phyloP scores from a whole-genome alignment of 768 basidiomycete genomes.

The Agaricus subrufescens region DNA sequence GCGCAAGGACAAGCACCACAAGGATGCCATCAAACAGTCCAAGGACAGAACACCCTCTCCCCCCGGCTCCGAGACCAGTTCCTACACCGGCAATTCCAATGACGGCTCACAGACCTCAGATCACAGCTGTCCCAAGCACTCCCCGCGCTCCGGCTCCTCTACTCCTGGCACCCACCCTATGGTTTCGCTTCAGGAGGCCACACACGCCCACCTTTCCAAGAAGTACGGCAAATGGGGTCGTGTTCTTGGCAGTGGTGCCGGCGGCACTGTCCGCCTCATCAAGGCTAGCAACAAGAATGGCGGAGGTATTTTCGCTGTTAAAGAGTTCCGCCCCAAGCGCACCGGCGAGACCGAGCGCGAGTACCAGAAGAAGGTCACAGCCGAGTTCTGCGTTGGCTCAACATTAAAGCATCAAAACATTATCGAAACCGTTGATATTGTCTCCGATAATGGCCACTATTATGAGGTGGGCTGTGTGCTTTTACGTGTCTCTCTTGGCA shows the following conservation, averaged over 20 bases:
- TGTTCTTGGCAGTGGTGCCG: slow-evolving; percentile 91
- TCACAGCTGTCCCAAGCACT: slow-evolving; percentile 11
- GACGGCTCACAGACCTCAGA: slow-evolving; percentile 17
- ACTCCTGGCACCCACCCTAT: slow-evolving; percentile 28
- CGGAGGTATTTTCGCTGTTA: slow-evolving; percentile 88
- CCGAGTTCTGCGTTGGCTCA: slow-evolving; percentile 96
- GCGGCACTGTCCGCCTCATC: slow-evolving; percentile 97
- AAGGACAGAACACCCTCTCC: slow-evolving; percentile 42
- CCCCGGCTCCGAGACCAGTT: slow-evolving; percentile 16
- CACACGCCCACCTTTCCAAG: slow-evolving; percentile 90
- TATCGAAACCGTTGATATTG: slow-evolving; percentile 97
- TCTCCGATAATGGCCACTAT: slow-evolving; percentile 95
- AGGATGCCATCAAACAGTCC: slow-evolving; percentile 31
- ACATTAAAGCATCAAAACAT: slow-evolving; percentile 93
- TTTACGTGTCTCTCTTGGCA: slow-evolving; percentile 9
- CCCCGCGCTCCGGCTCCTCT: slow-evolving; percentile 19
- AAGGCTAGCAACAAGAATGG: slow-evolving; percentile 81
- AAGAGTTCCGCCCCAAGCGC: slow-evolving; percentile 92
- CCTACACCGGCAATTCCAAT: slow-evolving; percentile 20
- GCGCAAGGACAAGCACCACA: slow-evolving; percentile 8
- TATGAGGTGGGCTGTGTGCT: slow-evolving; percentile 73
- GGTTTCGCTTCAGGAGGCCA: slow-evolving; percentile 71
- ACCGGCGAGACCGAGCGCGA: slow-evolving; percentile 89
- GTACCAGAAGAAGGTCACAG: slow-evolving; percentile 99
- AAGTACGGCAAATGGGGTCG: slow-evolving; percentile 99